Evolutionary conservation across 1,284 basidiomycete genomes (phyloP), one percentile per base, ranked within the genome.

Genomic region (Ganoderma leucocontextum): DNA sequence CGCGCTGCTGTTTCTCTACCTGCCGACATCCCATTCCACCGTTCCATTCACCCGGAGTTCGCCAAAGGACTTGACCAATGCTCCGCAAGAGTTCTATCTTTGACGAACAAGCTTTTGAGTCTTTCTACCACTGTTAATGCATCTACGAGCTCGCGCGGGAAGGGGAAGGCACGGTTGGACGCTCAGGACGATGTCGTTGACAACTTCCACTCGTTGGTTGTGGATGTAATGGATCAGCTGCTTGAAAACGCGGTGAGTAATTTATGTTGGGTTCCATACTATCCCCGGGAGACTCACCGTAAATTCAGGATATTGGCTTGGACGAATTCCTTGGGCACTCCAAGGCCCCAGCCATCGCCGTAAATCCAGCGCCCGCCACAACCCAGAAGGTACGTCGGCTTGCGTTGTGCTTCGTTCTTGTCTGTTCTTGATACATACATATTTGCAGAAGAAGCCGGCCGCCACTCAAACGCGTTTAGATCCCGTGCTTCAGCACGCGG

Each of bases 181-280:
- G 87, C 84, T 65, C 87, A 92, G 74, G 95, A 96, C 71, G 93
- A 96, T 80, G 85, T 97, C 1, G 81, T 91, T 29, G 95, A 97
- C 77, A 88, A 88, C 72, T 98, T 96, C 78, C 87, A 91, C 70
- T 83, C 87, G n/a, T 78, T 88, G 39, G 86, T 97, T 0, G 91
- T 95, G 19, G 95, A 97, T 77, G 83, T 89, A 0, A 88, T 98
- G 81, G 97, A 99, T 79, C 86, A 88, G 47, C 79, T 98, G 65
- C 81, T 98, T 66, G 97, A 99, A 80, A 86, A 89, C 65, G 93
- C 95, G 5, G 95, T 93, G 74, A 79, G 90, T 82, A 57, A 25
- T 39, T 42, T 2, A 62, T 63, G 52, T n/a, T 63, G 66, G 58
- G 29, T 55, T 42, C 38, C 9, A 42, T 1, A 10, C 12, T 52